Percentiles rank a stretch among this genome's conserved stretches.
Conservation (phyloP, 2,329 filamentous ascomycete species). For the Penicillium sp. region DNA sequence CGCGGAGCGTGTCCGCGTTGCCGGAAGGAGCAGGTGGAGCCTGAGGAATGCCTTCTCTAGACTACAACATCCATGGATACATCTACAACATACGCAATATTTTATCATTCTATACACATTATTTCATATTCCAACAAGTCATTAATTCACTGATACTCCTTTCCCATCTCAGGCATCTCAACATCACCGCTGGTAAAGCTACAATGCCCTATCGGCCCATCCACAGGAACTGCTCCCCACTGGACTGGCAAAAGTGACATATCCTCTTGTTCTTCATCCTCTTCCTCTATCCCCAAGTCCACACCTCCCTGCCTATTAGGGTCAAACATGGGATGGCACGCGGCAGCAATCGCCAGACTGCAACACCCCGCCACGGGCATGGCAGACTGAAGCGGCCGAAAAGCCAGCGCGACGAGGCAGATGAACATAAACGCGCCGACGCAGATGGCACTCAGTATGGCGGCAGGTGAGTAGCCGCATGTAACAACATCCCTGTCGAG, state of each 20-base stretch:
- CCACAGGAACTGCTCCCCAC: not conserved
- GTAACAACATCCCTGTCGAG: not conserved
- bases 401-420: slow-evolving; percentile 10
- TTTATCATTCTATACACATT: too few relatives aligned
- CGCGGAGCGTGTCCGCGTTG: slow-evolving; percentile 8
- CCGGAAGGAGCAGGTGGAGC: slow-evolving; percentile 1
- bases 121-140: too few relatives aligned
- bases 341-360: slow-evolving; percentile 29
- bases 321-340: slow-evolving; percentile 23
- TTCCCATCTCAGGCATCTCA: not conserved
- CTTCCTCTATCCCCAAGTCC: not conserved
- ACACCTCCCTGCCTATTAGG: not conserved
- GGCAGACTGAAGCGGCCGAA: slow-evolving; percentile 13
- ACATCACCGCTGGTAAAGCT: not conserved
- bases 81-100: too few relatives aligned
- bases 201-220: not conserved
- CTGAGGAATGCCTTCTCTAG: not conserved
- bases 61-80: too few relatives aligned
- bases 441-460: slow-evolving; percentile 15
- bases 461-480: slow-evolving; percentile 11
- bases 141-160: not conserved
- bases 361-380: slow-evolving; percentile 28
- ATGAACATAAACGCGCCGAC: slow-evolving; percentile 16
- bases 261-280: not conserved
- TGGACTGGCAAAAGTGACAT: not conserved